Evolutionary conservation across 2,329 filamentous ascomycete species (phyloP).

Genomic region (Penicillium sp.): DNA sequence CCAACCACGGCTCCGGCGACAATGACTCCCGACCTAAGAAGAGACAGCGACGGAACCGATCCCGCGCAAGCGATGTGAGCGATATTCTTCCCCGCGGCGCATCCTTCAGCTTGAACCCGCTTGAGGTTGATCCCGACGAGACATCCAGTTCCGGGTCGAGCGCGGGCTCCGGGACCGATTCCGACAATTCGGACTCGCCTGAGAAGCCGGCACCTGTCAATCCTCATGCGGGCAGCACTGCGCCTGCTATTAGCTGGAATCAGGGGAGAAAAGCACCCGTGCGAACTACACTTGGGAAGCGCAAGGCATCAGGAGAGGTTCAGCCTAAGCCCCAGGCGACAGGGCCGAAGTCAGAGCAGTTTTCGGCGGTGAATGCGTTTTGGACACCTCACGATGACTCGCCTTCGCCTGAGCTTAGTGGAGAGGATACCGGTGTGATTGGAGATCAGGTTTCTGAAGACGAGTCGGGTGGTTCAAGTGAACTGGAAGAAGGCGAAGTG

Average conservation of each 20-base stretch:
- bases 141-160: conserved; percentile 34
- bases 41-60: conserved; percentile 29
- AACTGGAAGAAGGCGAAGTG: conserved; percentile 31
- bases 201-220: conserved; percentile 12
- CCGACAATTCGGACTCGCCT: conserved; percentile 13
- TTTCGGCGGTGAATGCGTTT: conserved; percentile 39
- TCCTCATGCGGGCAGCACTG: conserved; percentile 24
- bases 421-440: conserved; percentile 1
- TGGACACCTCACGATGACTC: conserved; percentile 41
- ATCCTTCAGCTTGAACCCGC: conserved; percentile 33
- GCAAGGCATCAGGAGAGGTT: conserved; percentile 6
- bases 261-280: conserved; percentile 42
- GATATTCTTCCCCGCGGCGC: conserved; percentile 41
- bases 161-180: conserved; percentile 17
- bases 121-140: conserved; percentile 34
- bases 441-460: neutral
- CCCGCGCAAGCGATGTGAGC: conserved; percentile 24
- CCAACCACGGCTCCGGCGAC: conserved; percentile 26
- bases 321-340: neutral
- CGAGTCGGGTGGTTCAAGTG: conserved; percentile 5
- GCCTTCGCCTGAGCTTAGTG: conserved; percentile 18
- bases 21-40: conserved; percentile 26
- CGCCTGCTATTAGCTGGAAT: conserved; percentile 46
- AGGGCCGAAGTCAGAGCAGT: conserved; percentile 22
- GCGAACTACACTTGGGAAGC: conserved; percentile 42